Conservation (phyloP, 441 rosid genomes). For the Populus hybrid region DNA sequence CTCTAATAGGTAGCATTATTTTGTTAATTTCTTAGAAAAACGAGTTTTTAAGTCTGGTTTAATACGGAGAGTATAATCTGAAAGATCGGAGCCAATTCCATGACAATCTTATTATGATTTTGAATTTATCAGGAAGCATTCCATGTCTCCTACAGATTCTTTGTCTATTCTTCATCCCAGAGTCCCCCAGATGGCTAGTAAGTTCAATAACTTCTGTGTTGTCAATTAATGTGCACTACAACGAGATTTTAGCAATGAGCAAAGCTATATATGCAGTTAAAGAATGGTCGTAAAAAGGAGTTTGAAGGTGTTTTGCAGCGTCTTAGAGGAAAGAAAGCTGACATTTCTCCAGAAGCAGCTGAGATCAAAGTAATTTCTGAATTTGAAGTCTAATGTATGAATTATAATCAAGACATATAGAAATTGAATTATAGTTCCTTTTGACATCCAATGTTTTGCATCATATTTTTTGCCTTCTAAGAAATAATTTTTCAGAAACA, state of each 20-base stretch:
- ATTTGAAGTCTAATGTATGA: neutral
- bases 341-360: slow-evolving; percentile 37
- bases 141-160: slow-evolving; percentile 38
- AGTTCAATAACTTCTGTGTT: slow-evolving; percentile 4
- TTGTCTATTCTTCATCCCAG: slow-evolving; percentile 46
- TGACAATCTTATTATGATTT: neutral
- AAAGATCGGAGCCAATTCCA: neutral
- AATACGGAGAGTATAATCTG: neutral
- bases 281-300: slow-evolving; percentile 31
- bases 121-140: slow-evolving; percentile 28
- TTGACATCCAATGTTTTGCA: neutral
- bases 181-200: slow-evolving; percentile 65
- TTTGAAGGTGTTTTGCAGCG: slow-evolving; percentile 34
- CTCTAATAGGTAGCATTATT: slow-evolving; percentile 41
- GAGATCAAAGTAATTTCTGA: slow-evolving; percentile 34
- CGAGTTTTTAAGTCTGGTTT: neutral
- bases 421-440: neutral
- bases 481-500: neutral
- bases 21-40: neutral
- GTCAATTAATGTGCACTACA: neutral
- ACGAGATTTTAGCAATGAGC: neutral
- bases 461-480: neutral
- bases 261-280: slow-evolving; percentile 32
- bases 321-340: slow-evolving; percentile 40
- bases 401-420: neutral